Evolutionary conservation across 2,329 filamentous ascomycete species (phyloP).

Genomic region (Colletotrichum horii): DNA sequence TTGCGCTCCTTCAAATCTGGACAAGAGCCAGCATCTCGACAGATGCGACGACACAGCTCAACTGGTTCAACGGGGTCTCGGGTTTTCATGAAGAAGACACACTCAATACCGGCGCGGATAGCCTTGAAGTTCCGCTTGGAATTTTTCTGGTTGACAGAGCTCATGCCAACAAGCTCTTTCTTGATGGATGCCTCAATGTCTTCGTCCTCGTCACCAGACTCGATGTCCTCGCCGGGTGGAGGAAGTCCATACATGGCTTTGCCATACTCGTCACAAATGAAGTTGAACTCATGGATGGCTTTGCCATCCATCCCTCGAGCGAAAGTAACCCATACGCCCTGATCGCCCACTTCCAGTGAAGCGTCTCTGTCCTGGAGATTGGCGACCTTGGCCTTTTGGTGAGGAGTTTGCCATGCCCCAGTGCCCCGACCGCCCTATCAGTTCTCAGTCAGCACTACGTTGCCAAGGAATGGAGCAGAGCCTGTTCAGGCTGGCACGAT

Average conservation of each 20-base stretch:
- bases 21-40: conserved; percentile 55
- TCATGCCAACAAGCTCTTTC: conserved; percentile 71
- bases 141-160: conserved; percentile 40
- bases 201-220: conserved; percentile 47
- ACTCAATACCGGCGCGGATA: conserved; percentile 63
- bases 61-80: conserved; percentile 60
- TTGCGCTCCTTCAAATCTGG: conserved; percentile 47
- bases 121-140: conserved; percentile 56
- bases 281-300: conserved; percentile 69
- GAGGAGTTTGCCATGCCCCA: conserved; percentile 67
- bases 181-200: conserved; percentile 78
- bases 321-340: conserved; percentile 81
- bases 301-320: conserved; percentile 73
- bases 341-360: conserved; percentile 69
- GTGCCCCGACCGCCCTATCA: conserved; percentile 33
- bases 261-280: conserved; percentile 74
- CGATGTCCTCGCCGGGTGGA: conserved; percentile 35
- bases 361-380: conserved; percentile 46
- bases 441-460: not conserved
- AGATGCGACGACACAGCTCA: conserved; percentile 58
- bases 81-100: conserved; percentile 67
- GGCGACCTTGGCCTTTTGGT: conserved; percentile 57
- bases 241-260: conserved; percentile 63
- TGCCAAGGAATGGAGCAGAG: not conserved
- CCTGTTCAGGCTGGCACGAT: not conserved